These are phyloP conservation scores for Daldinia sp. DNA, from an alignment of 2,329 filamentous ascomycete species.

Conservation along the genomic window DNA sequence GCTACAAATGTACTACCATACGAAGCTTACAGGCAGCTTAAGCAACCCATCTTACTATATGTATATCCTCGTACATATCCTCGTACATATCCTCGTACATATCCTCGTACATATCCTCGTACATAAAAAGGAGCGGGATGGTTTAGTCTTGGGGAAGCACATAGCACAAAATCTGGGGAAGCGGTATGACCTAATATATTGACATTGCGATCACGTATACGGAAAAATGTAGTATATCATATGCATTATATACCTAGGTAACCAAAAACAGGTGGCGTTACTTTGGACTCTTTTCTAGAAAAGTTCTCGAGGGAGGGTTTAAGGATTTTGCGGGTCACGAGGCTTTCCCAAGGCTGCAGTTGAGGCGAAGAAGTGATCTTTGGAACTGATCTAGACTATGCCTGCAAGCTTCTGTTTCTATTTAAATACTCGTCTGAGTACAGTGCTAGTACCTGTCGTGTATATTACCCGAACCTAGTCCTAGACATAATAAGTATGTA, in stretches of 20 bases:
- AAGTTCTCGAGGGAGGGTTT: conserved; percentile 1
- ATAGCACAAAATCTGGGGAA: background rate
- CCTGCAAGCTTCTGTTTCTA: background rate
- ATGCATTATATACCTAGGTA: background rate
- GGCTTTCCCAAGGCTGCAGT: background rate
- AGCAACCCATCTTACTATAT: background rate
- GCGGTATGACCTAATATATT: conserved; percentile 6
- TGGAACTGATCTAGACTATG: background rate
- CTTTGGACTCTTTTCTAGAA: conserved; percentile 35
- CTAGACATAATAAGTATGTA: background rate
- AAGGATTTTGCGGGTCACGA: conserved; percentile 16
- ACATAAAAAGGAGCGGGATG: background rate
- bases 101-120: background rate
- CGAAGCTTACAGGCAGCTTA: background rate
- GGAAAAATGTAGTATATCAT: background rate
- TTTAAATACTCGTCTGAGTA: background rate
- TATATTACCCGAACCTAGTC: background rate
- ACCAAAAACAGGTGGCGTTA: conserved; percentile 17
- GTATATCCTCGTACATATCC: too few relatives aligned
- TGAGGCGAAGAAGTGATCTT: background rate
- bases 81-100: background rate
- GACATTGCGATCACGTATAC: background rate
- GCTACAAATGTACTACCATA: conserved; percentile 1
- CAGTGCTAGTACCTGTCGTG: conserved; percentile 1
- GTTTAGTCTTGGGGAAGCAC: background rate